Percentiles rank a stretch among this genome's conserved stretches.
phyloP scores from a whole-genome alignment of 192 early-diverging fungal genomes.

The Coemansia sp. region DNA sequence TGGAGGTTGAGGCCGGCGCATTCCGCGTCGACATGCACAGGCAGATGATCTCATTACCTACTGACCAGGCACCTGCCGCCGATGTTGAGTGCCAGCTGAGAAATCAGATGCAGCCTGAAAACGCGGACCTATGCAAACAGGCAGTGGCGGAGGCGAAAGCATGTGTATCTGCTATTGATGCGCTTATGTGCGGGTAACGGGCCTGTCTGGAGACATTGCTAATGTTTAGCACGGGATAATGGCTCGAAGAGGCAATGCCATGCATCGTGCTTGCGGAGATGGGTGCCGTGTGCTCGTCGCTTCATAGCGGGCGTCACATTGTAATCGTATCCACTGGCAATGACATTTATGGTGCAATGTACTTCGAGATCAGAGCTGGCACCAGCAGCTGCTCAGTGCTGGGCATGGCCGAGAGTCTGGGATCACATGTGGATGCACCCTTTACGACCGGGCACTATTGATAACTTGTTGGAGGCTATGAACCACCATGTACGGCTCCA shows the following conservation, averaged over 20 bases:
- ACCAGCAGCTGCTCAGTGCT: not conserved
- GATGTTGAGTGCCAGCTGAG: no score
- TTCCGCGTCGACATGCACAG: no score
- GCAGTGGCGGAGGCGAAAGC: no score
- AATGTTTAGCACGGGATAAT: not conserved
- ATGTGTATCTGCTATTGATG: constrained; percentile 8
- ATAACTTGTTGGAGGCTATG: constrained; percentile 29
- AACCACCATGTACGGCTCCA: constrained; percentile 19
- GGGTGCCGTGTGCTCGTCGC: not conserved
- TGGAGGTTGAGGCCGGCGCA: no score
- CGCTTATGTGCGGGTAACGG: not conserved
- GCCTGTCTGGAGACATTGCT: not conserved
- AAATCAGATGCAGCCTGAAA: no score
- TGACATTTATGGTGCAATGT: constrained; percentile 5
- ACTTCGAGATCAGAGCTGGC: not conserved
- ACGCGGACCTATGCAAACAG: no score
- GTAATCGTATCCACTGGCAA: not conserved
- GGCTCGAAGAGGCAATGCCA: not conserved
- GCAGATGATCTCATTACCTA: no score
- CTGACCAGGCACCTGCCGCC: no score
- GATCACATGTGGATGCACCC: not conserved
- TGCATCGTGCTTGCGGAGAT: not conserved
- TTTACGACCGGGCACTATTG: constrained; percentile 20
- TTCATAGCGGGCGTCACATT: not conserved
- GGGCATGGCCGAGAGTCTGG: not conserved